Evolutionary conservation across 179 eudicot genomes (phyloP), one percentile per base, ranked within the genome.

Genomic region (Beta macrorhiza): DNA sequence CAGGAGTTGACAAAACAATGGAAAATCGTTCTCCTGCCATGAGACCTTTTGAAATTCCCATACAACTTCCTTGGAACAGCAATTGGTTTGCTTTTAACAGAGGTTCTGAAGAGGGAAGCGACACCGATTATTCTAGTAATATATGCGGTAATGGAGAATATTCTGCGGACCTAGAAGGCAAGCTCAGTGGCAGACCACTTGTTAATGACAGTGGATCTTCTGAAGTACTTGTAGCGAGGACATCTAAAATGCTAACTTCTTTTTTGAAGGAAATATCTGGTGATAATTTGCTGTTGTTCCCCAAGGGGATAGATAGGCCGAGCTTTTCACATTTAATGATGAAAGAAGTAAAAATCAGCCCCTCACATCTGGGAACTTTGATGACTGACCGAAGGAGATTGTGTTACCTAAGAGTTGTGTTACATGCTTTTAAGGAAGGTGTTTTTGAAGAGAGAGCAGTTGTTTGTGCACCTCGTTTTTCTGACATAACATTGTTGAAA

Each of bases 371-470:
- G 70, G 79, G 64, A 58, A 45, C 83, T 42, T 77, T 67, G 64
- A 59, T 56, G 7, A 78, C 69, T 67, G 68, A 69, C 55, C 80
- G 81, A 58, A 75, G 82, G 75, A 87, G 81, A 76, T 72, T 85
- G 61, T 92, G 96, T 83, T 93, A 80, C 81, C 78, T 95, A 7
- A 90, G 97, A 88, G 91, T 93, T 87, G 80, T 87, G 83, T 81
- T 95, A 71, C 93, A 83, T 85, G 94, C 95, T 51, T 88, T 56
- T 75, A 89, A 87, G 84, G 93, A 90, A 71, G 99, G 97, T 67
- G 91, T 87, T 52, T 89, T 95, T 80, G 97, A 95, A 64, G 97
- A 93, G 78, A 95, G 97, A 77, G 97, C 97, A 20, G 91, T 91
- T 75, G 84, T 95, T 81, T 92, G 92, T 89, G 95, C 97, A 5